These are phyloP conservation scores for Paecilomyces sp. DNA, from an alignment of 2,329 filamentous ascomycete species.

Conservation along the genomic window DNA sequence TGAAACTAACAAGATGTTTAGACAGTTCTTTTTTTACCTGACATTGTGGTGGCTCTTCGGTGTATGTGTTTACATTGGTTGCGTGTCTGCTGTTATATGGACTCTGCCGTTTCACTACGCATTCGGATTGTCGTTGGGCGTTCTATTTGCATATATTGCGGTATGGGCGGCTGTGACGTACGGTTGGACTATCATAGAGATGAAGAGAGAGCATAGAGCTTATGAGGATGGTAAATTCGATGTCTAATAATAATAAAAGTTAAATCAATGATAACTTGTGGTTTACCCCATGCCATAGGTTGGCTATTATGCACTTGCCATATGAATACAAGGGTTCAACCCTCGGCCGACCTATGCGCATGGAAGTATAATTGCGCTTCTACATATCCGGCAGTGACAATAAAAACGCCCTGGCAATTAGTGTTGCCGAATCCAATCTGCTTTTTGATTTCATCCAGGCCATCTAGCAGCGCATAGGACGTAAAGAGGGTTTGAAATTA, in stretches of 20 bases:
- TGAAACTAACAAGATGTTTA: neutral
- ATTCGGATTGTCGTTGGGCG: slow-evolving; percentile 4
- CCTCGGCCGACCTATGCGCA: neutral
- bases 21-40: neutral
- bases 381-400: neutral
- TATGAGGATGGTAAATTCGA: neutral
- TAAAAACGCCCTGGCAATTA: neutral
- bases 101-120: neutral
- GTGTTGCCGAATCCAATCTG: neutral
- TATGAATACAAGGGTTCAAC: neutral
- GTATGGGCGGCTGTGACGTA: neutral
- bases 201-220: neutral
- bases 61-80: neutral
- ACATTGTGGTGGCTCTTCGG: neutral
- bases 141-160: neutral
- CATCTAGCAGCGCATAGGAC: neutral
- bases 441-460: neutral
- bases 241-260: neutral
- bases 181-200: neutral
- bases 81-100: neutral
- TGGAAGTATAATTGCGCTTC: neutral
- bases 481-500: neutral
- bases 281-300: neutral
- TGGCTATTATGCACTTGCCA: neutral
- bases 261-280: neutral